These are phyloP conservation scores for Stereum hirsutum DNA, from an alignment of 1,284 basidiomycete genomes.

Conservation along the genomic window DNA sequence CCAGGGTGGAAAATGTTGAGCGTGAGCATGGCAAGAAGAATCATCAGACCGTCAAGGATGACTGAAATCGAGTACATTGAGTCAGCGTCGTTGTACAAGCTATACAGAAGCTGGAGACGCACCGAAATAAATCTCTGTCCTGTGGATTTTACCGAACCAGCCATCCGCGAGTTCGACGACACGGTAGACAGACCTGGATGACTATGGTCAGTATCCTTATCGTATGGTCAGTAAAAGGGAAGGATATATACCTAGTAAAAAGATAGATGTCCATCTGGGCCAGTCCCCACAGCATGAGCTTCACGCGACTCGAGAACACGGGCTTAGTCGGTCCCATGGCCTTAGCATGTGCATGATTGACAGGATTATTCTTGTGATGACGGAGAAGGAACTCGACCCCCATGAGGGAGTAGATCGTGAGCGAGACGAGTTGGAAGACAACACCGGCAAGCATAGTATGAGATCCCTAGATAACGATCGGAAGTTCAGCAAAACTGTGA, in stretches of 20 bases:
- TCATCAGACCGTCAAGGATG: conserved; percentile 44
- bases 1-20: conserved; percentile 42
- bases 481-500: too few species aligned
- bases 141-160: conserved; percentile 34
- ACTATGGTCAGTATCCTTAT: background rate
- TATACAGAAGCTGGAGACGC: conserved; percentile 8
- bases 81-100: background rate
- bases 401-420: conserved; percentile 22
- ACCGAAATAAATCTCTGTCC: conserved; percentile 39
- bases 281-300: conserved; percentile 18
- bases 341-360: conserved; percentile 8
- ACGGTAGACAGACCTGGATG: conserved; percentile 26
- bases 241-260: background rate
- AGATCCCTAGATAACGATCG: conserved; percentile 19
- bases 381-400: conserved; percentile 29
- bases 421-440: conserved; percentile 30
- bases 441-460: conserved; percentile 44
- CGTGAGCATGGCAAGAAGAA: conserved; percentile 36
- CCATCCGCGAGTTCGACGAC: conserved; percentile 36
- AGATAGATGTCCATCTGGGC: conserved; percentile 19
- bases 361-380: conserved; percentile 23
- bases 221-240: background rate
- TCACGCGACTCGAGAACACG: conserved; percentile 6
- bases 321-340: background rate
- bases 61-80: conserved; percentile 18